Conservation (phyloP, 1,139 yeast genomes). For the Taphrina sp. region DNA sequence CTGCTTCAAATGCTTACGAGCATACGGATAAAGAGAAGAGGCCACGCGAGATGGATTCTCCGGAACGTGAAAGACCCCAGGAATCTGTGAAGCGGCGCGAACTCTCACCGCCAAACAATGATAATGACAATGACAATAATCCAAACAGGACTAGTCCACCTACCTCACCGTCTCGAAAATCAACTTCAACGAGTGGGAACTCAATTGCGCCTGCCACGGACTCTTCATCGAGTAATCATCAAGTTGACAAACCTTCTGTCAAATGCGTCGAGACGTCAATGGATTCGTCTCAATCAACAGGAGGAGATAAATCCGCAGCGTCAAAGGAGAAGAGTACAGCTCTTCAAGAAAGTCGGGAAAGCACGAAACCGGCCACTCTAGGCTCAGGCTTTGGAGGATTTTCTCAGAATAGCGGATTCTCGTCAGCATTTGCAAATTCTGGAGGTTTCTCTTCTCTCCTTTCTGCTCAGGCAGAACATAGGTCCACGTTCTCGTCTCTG, state of each 20-base stretch:
- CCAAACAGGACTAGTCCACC: not conserved
- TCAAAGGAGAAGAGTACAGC: not conserved
- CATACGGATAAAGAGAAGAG: not conserved
- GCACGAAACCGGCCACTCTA: not conserved
- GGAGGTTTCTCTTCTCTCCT: not conserved
- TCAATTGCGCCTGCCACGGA: too few species aligned
- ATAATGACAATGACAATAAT: not conserved
- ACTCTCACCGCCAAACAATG: not conserved
- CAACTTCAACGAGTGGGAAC: too few species aligned
- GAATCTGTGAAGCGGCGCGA: not conserved
- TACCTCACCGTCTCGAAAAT: too few species aligned
- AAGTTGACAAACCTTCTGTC: not conserved
- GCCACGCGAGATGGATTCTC: constrained; percentile 5
- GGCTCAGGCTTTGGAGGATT: not conserved
- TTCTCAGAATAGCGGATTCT: not conserved
- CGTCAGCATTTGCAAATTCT: not conserved
- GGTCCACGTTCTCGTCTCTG: not conserved
- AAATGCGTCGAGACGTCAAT: not conserved
- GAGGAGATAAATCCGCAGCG: not conserved
- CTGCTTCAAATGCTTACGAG: constrained; percentile 4
- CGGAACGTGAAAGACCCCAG: not conserved
- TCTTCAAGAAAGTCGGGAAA: too few species aligned
- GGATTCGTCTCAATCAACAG: not conserved
- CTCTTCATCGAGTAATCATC: not conserved
- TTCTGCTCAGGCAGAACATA: not conserved